Evolutionary conservation across 345 rosid species (phyloP).

Genomic region (Orychophragmus violaceus): DNA sequence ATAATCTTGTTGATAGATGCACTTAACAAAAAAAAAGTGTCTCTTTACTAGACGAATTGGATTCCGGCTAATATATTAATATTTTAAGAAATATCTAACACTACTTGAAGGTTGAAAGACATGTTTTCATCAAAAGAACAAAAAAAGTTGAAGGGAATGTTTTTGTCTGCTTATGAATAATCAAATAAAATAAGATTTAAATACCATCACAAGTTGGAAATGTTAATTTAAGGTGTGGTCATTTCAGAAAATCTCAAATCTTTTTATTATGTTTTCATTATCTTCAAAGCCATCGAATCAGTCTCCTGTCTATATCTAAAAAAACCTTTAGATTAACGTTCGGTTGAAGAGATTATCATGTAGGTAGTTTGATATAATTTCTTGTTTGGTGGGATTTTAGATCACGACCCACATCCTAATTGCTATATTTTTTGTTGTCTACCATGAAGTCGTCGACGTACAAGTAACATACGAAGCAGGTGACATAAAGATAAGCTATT

Average conservation of each 20-base stretch:
- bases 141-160: background rate
- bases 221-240: too few relatives aligned
- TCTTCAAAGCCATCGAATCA: slow-evolving; percentile 1
- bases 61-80: background rate
- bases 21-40: background rate
- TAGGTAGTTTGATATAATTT: background rate
- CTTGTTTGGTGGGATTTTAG: slow-evolving; percentile 19
- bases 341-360: slow-evolving; percentile 18
- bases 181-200: background rate
- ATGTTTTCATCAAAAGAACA: background rate
- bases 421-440: background rate
- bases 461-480: slow-evolving; percentile 4
- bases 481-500: background rate
- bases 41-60: background rate
- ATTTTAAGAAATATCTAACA: background rate
- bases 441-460: slow-evolving; percentile 1
- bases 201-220: background rate
- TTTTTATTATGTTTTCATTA: background rate
- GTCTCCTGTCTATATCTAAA: background rate
- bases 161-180: slow-evolving; percentile 14
- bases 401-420: slow-evolving; percentile 9
- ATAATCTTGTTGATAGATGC: background rate
- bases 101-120: background rate
- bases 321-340: background rate
- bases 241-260: too few relatives aligned